phyloP scores from a whole-genome alignment of 225 moss, liverwort and hornwort species.

The Anthoceros angustus region DNA sequence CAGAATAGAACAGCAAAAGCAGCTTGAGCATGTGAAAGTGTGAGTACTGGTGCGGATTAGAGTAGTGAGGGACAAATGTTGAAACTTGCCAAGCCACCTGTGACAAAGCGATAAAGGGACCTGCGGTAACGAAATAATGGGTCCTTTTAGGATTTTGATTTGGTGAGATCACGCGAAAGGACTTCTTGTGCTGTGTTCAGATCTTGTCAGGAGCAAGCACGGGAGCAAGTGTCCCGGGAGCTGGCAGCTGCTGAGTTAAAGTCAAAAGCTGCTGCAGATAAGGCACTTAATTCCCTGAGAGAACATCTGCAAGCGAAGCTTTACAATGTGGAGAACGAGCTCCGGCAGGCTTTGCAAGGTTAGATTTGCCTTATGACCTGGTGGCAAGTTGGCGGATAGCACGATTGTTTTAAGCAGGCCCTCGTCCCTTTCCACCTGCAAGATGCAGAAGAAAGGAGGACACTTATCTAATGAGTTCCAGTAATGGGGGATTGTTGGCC shows the following conservation, averaged over 20 bases:
- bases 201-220: neutral
- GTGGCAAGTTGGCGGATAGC: too few relatives aligned
- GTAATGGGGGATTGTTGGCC: neutral
- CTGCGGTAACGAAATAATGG: too few relatives aligned
- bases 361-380: neutral
- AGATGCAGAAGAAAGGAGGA: neutral
- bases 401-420: too few relatives aligned
- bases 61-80: neutral
- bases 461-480: neutral
- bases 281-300: neutral
- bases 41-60: neutral
- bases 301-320: conserved; percentile 3
- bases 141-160: too few relatives aligned
- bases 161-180: too few relatives aligned
- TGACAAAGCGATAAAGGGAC: too few relatives aligned
- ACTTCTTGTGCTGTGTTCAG: neutral
- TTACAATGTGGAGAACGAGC: conserved; percentile 2
- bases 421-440: too few relatives aligned
- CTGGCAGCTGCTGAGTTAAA: neutral
- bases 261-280: neutral
- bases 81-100: neutral
- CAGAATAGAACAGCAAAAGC: conserved; percentile 3
- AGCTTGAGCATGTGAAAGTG: conserved; percentile 2
- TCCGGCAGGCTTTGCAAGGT: neutral
- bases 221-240: neutral